Percentiles rank a stretch among this genome's conserved stretches.
Evolutionary conservation across 202 grass and related monocot species (phyloP).

Genomic region (Carex sylvatica): DNA sequence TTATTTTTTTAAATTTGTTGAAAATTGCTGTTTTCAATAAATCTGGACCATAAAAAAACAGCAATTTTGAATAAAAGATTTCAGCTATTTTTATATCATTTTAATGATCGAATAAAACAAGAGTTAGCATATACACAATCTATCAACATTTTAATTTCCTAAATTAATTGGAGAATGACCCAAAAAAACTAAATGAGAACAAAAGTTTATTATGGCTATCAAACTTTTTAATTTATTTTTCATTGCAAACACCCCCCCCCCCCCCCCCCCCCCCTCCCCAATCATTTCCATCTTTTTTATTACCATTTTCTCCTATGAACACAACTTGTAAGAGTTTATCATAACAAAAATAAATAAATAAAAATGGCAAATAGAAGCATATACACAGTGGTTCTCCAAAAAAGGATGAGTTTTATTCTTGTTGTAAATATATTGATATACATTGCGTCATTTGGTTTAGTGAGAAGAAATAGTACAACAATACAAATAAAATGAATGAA

Average conservation of each 20-base stretch:
- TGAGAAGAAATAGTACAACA: slow-evolving; percentile 9
- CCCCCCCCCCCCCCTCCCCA: too few relatives aligned
- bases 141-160: slow-evolving; percentile 1
- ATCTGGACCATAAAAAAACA: too few relatives aligned
- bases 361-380: not conserved
- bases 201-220: not conserved
- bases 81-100: slow-evolving; percentile 8
- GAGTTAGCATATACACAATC: slow-evolving; percentile 5
- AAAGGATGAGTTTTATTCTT: not conserved
- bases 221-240: not conserved
- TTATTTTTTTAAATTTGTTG: too few relatives aligned
- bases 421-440: not conserved
- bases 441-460: slow-evolving; percentile 4
- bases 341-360: not conserved
- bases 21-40: too few relatives aligned
- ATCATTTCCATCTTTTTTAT: not conserved
- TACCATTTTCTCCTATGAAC: not conserved
- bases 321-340: not conserved
- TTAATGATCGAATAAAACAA: slow-evolving; percentile 18
- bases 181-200: not conserved
- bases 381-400: not conserved
- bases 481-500: slow-evolving; percentile 24
- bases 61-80: too few relatives aligned
- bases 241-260: too few relatives aligned
- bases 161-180: not conserved